Conservation (phyloP, 2,329 filamentous ascomycete species). For the Metarhizium robertsii region DNA sequence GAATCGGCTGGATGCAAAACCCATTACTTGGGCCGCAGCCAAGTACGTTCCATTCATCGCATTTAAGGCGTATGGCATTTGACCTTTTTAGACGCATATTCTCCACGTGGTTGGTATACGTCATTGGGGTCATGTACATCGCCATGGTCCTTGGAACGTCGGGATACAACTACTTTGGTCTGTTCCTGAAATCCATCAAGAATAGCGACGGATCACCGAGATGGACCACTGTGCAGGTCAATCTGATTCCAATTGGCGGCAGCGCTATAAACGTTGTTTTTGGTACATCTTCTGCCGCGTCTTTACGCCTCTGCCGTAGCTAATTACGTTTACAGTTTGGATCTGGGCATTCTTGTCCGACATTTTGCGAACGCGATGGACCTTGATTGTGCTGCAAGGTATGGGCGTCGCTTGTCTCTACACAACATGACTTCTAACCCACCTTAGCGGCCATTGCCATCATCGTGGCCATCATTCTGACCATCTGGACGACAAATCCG, state of each 20-base stretch:
- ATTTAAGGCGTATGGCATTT: background rate
- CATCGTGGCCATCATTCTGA: constrained; percentile 41
- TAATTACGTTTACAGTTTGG: constrained; percentile 29
- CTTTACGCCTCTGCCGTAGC: background rate
- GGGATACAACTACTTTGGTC: constrained; percentile 24
- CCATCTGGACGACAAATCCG: constrained; percentile 40
- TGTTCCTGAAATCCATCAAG: constrained; percentile 21
- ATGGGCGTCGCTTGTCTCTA: background rate
- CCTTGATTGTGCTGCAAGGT: constrained; percentile 37
- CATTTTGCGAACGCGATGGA: constrained; percentile 38
- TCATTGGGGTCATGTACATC: constrained; percentile 22
- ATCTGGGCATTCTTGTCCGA: constrained; percentile 44
- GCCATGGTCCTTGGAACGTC: constrained; percentile 23
- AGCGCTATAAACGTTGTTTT: constrained; percentile 32
- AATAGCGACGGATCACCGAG: constrained; percentile 13
- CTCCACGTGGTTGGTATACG: constrained; percentile 18
- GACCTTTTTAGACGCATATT: constrained; percentile 13
- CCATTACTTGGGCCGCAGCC: constrained; percentile 16
- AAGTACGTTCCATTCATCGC: constrained; percentile 7
- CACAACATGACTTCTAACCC: background rate
- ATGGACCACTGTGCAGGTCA: constrained; percentile 33
- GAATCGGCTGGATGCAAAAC: constrained; percentile 12
- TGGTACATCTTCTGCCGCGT: constrained; percentile 5
- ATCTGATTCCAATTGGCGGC: constrained; percentile 37
- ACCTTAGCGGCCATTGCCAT: constrained; percentile 30